A percentile compares a stretch with the other conserved stretches of the same genome.
Conservation (phyloP, 176 grass and related monocot species). For the Tillandsia leiboldiana region DNA sequence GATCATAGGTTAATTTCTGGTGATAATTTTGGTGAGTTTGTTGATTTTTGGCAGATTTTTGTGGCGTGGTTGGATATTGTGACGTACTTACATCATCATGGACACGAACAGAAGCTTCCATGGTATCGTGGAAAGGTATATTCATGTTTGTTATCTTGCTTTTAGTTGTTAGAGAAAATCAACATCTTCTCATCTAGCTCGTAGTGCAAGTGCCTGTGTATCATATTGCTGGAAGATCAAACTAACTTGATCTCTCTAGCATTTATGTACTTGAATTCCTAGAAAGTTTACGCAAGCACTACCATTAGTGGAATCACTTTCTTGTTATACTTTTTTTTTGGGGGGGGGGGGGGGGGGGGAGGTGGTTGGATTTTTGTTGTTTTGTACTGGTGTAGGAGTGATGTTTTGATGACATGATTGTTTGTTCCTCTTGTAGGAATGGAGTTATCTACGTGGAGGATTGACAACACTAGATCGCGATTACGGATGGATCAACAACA, state of each 20-base stretch:
- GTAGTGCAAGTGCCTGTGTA: not conserved
- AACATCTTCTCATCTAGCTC: not conserved
- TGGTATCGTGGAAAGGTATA: slow-evolving; percentile 97
- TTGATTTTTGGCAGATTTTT: slow-evolving; percentile 55
- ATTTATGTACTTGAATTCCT: not conserved
- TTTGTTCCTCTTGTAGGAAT: slow-evolving; percentile 40
- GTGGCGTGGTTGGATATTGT: slow-evolving; percentile 90
- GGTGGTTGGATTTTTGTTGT: not conserved
- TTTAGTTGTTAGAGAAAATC: not conserved
- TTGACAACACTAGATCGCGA: slow-evolving; percentile 86
- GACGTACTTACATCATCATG: slow-evolving; percentile 95
- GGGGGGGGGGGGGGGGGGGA: too few relatives aligned
- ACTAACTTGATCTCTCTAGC: too few relatives aligned
- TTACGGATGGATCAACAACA: slow-evolving; percentile 83
- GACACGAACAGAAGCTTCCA: slow-evolving; percentile 80
- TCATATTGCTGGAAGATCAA: not conserved
- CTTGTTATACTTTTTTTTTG: not conserved
- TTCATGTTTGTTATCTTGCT: not conserved
- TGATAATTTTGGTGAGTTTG: slow-evolving; percentile 18
- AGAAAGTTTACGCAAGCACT: not conserved
- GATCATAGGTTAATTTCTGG: not conserved
- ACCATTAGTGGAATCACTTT: not conserved
- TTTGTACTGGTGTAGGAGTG: not conserved
- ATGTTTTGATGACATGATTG: slow-evolving; percentile 11
- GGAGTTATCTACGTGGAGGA: slow-evolving; percentile 92